A percentile compares a stretch with the other conserved stretches of the same genome.
Evolutionary conservation across 2,329 filamentous ascomycete species (phyloP).

Genomic region (Thermoascus crustaceus): DNA sequence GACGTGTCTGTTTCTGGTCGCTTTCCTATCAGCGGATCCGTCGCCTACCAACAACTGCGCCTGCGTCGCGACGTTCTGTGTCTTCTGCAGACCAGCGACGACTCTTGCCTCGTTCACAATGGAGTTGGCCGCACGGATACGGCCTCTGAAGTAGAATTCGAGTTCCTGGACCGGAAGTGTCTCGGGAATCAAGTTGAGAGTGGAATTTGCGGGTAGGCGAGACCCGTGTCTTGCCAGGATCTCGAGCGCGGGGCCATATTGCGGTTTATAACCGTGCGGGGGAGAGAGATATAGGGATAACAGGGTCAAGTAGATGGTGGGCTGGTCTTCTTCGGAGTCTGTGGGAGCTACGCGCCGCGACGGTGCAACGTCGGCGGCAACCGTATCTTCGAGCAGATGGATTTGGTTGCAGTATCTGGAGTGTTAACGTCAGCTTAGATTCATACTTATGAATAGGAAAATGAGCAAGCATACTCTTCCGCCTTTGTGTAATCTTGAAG

Average conservation of each 20-base stretch:
- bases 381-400: slow-evolving; percentile 53
- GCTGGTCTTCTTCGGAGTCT: slow-evolving; percentile 49
- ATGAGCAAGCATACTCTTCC: slow-evolving; percentile 62
- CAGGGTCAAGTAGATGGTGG: slow-evolving; percentile 86
- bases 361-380: slow-evolving; percentile 25
- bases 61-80: slow-evolving; percentile 70
- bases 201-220: slow-evolving; percentile 77
- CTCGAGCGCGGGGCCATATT: slow-evolving; percentile 70
- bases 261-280: slow-evolving; percentile 60
- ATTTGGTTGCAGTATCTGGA: slow-evolving; percentile 78
- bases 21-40: slow-evolving; percentile 42
- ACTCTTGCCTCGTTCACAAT: slow-evolving; percentile 73
- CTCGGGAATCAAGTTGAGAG: slow-evolving; percentile 76
- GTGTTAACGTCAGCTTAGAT: slow-evolving; percentile 10
- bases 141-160: slow-evolving; percentile 82
- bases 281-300: slow-evolving; percentile 84
- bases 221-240: slow-evolving; percentile 90
- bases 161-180: slow-evolving; percentile 69
- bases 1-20: slow-evolving; percentile 59
- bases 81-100: slow-evolving; percentile 65
- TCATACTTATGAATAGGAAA: background rate
- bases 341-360: slow-evolving; percentile 32
- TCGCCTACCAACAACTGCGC: slow-evolving; percentile 66
- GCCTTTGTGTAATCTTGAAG: slow-evolving; percentile 79
- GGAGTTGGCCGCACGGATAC: slow-evolving; percentile 78